phyloP scores from a whole-genome alignment of 352 stramenopile genomes.

The Pythium insidiosum region DNA sequence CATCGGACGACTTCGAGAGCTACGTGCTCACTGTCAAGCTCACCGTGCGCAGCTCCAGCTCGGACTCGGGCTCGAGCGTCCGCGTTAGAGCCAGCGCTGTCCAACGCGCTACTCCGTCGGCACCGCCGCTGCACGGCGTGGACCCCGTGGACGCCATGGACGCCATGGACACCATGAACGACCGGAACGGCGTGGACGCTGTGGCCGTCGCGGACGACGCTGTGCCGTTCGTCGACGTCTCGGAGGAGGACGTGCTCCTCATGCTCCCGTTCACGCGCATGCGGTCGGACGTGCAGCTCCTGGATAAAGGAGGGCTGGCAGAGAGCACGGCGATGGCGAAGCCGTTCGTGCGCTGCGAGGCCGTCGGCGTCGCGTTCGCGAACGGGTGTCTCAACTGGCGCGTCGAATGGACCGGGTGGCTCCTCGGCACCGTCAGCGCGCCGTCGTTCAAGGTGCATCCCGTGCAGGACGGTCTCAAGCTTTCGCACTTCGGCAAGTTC shows the following conservation, averaged over 20 bases:
- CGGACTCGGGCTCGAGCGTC: not conserved
- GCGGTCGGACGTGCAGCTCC: constrained; percentile 1
- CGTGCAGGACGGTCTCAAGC: not conserved
- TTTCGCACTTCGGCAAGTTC: not conserved
- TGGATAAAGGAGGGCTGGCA: not conserved
- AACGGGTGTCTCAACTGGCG: constrained; percentile 8
- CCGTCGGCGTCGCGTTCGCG: not conserved
- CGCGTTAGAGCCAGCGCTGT: not conserved
- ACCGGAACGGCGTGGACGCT: no score
- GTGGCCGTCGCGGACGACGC: not conserved
- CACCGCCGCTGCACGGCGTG: no score
- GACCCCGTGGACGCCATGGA: no score
- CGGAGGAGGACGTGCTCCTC: constrained; percentile 6
- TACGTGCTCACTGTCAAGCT: constrained; percentile 3
- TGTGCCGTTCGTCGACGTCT: constrained; percentile 1
- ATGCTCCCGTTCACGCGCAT: constrained; percentile 1
- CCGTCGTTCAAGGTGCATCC: not conserved
- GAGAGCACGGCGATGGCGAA: not conserved
- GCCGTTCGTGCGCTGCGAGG: not conserved
- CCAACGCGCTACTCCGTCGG: not conserved
- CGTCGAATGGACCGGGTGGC: not conserved
- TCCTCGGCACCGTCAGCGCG: not conserved
- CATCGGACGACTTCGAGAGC: not conserved
- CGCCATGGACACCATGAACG: no score
- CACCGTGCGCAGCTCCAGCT: not conserved